Evolutionary conservation across 495 filamentous ascomycete species (phyloP).

Genomic region (Trichoderma virens): DNA sequence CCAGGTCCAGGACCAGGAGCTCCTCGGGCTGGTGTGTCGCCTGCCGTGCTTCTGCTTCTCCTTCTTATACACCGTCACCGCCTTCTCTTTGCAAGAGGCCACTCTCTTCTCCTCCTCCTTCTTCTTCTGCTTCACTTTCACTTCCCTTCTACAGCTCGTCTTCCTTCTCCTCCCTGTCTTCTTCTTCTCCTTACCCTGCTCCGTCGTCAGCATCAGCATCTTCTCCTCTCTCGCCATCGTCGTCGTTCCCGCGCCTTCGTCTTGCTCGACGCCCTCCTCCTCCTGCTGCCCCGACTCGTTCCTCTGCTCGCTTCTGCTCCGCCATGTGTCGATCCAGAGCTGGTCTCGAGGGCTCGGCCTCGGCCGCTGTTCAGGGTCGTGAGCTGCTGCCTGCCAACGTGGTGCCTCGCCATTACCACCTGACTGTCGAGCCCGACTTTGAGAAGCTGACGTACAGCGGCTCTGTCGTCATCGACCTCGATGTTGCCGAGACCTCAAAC

Average conservation of each 20-base stretch:
- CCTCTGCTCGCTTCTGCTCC: constrained; percentile 5
- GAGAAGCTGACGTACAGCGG: constrained; percentile 76
- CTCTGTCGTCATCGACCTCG: constrained; percentile 51
- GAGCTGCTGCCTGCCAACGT: constrained; percentile 53
- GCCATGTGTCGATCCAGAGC: constrained; percentile 6
- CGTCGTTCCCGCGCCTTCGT: neutral
- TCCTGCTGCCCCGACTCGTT: neutral
- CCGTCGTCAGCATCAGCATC: neutral
- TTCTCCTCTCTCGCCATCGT: neutral
- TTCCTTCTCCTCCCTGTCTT: neutral
- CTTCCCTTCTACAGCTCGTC: neutral
- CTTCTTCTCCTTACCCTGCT: neutral
- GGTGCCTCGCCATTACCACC: constrained; percentile 77
- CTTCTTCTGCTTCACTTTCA: neutral
- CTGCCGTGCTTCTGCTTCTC: neutral
- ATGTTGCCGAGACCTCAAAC: constrained; percentile 53
- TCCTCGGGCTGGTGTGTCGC: neutral
- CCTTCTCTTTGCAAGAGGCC: neutral
- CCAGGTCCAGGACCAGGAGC: neutral
- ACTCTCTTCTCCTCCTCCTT: neutral
- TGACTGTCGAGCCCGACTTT: constrained; percentile 76
- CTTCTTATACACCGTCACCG: neutral
- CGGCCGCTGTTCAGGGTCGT: constrained; percentile 32
- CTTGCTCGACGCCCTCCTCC: neutral
- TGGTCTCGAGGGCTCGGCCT: constrained; percentile 21